These are phyloP conservation scores for Botryosphaeria agaves DNA, from an alignment of 2,329 filamentous ascomycete genomes.

Conservation along the genomic window DNA sequence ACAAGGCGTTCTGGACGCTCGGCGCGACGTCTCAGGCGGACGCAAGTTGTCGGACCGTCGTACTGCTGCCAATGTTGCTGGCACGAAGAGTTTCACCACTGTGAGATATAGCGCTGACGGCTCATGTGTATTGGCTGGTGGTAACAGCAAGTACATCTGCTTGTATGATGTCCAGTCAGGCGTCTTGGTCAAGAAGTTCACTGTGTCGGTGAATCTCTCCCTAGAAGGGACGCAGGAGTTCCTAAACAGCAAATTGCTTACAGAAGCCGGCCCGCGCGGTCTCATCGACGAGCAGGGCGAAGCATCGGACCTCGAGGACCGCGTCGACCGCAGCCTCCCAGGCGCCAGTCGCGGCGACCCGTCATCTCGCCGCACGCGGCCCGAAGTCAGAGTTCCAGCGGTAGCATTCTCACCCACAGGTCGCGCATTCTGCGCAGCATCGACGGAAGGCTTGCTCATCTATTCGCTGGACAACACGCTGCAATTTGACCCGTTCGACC, in stretches of 20 bases:
- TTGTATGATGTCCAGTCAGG: conserved; percentile 90
- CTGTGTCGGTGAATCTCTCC: conserved; percentile 88
- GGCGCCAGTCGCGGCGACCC: conserved; percentile 80
- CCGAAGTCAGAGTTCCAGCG: conserved; percentile 70
- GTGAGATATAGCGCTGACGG: conserved; percentile 89
- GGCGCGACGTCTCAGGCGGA: conserved; percentile 83
- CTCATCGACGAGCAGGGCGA: conserved; percentile 83
- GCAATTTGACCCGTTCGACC: conserved; percentile 88
- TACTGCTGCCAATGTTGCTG: conserved; percentile 77
- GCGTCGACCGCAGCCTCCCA: conserved; percentile 62
- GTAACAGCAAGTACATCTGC: conserved; percentile 98
- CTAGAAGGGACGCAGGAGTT: conserved; percentile 94
- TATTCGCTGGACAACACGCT: conserved; percentile 72
- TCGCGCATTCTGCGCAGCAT: conserved; percentile 81
- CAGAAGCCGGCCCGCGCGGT: conserved; percentile 70
- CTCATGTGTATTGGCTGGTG: conserved; percentile 72
- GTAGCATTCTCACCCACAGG: conserved; percentile 82
- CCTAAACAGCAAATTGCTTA: conserved; percentile 80
- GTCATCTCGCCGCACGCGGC: conserved; percentile 54
- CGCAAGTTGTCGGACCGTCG: conserved; percentile 75
- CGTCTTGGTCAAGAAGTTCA: conserved; percentile 85
- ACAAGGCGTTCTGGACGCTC: conserved; percentile 69
- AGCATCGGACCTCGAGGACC: conserved; percentile 73
- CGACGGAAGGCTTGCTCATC: conserved; percentile 82
- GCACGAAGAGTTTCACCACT: conserved; percentile 77